Conservation (phyloP, 352 stramenopile genomes). For the Aphanomyces euteiches region DNA sequence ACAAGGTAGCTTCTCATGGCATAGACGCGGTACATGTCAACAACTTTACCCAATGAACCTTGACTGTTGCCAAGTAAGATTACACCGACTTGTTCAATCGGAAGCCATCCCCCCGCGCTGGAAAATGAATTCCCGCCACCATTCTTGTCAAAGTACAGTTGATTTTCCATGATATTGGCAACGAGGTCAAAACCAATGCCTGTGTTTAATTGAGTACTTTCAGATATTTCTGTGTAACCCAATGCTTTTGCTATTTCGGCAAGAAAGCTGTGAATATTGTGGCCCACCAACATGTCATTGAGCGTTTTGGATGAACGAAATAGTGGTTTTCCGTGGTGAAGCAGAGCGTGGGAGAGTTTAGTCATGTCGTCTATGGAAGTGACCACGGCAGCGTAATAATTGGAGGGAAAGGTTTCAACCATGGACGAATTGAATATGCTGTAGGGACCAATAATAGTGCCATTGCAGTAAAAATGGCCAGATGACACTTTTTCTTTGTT, state of each 20-base stretch:
- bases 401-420: neutral
- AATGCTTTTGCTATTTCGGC: too few relatives aligned
- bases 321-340: conserved; percentile 18
- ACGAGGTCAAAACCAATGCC: conserved; percentile 62
- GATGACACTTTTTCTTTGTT: conserved; percentile 37
- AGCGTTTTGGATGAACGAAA: neutral
- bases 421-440: conserved; percentile 33
- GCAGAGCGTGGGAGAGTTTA: conserved; percentile 46
- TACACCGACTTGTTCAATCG: conserved; percentile 48
- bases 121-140: conserved; percentile 51
- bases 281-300: neutral
- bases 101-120: conserved; percentile 52
- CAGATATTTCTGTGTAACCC: too few relatives aligned
- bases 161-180: conserved; percentile 48
- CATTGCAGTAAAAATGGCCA: conserved; percentile 51
- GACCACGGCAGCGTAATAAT: conserved; percentile 40
- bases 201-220: conserved; percentile 15
- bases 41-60: too few relatives aligned
- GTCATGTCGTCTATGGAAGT: conserved; percentile 54
- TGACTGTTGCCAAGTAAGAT: conserved; percentile 51
- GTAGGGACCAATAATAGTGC: conserved; percentile 44
- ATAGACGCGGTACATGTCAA: too few relatives aligned
- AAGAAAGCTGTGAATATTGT: neutral
- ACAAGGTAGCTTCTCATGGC: too few relatives aligned
- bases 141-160: conserved; percentile 65